phyloP scores from a whole-genome alignment of 805 yeast genomes.

The Schizosaccharomyces osmophilus region DNA sequence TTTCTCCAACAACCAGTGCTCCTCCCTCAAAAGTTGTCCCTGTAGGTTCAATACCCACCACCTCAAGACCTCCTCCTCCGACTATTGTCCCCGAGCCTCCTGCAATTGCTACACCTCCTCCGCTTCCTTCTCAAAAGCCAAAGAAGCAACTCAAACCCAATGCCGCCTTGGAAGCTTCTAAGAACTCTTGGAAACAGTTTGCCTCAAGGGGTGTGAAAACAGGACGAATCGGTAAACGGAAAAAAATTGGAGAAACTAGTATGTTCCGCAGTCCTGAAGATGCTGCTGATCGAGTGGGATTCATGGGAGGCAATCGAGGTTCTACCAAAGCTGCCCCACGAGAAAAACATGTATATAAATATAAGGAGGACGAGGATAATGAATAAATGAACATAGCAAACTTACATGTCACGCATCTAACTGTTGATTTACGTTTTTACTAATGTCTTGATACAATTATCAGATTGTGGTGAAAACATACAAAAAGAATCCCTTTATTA shows the following conservation, averaged over 20 bases:
- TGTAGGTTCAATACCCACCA: background rate
- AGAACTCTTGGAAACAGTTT: conserved; percentile 2
- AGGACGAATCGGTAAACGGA: conserved; percentile 2
- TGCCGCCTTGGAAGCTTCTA: background rate
- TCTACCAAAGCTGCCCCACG: background rate
- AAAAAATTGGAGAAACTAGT: conserved; percentile 8
- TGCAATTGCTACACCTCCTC: background rate
- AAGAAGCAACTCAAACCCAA: background rate
- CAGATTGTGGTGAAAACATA: too few relatives aligned
- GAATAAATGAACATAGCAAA: background rate
- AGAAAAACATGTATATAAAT: background rate
- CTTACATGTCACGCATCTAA: too few relatives aligned
- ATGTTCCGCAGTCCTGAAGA: conserved; percentile 10
- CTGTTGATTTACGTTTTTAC: too few relatives aligned
- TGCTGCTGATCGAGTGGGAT: conserved; percentile 4
- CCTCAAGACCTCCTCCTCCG: background rate
- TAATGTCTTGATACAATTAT: too few relatives aligned
- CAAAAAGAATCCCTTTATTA: too few relatives aligned
- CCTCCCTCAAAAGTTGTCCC: background rate
- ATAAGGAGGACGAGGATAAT: background rate
- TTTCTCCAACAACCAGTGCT: background rate
- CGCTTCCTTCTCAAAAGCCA: background rate
- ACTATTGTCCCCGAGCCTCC: background rate
- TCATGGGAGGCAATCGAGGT: background rate
- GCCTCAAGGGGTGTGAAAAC: background rate